Evolutionary conservation across 495 filamentous ascomycete genomes (phyloP).

Genomic region (Hyphodiscus hymeniophilus): DNA sequence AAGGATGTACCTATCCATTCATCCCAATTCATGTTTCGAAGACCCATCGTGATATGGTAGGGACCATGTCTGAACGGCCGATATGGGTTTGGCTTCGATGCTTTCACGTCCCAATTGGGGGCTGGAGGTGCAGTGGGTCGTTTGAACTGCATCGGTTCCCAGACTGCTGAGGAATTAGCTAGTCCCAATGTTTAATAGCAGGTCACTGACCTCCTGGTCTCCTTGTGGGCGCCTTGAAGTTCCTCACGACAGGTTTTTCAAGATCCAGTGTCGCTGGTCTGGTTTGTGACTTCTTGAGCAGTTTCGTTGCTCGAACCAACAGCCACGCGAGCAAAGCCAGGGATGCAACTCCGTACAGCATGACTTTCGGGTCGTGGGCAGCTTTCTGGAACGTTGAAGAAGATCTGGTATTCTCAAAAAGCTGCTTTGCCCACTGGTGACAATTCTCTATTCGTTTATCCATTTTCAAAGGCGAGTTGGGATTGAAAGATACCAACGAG

Average conservation of each 20-base stretch:
- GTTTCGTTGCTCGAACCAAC: slow-evolving; percentile 5
- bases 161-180: slow-evolving; percentile 41
- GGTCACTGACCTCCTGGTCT: slow-evolving; percentile 19
- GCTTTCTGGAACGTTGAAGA: slow-evolving; percentile 1
- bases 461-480: background rate
- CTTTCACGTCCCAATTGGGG: slow-evolving; percentile 59
- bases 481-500: too few species aligned
- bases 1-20: slow-evolving; percentile 63
- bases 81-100: slow-evolving; percentile 74
- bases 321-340: slow-evolving; percentile 7
- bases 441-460: slow-evolving; percentile 5
- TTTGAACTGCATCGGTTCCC: slow-evolving; percentile 62
- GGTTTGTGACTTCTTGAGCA: slow-evolving; percentile 9
- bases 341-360: slow-evolving; percentile 5
- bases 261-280: slow-evolving; percentile 17
- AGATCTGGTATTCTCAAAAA: slow-evolving; percentile 3
- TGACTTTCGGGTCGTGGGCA: slow-evolving; percentile 4
- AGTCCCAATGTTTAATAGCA: background rate
- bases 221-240: slow-evolving; percentile 17
- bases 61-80: slow-evolving; percentile 80
- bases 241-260: slow-evolving; percentile 14
- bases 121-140: slow-evolving; percentile 60
- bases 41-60: slow-evolving; percentile 72
- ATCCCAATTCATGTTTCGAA: slow-evolving; percentile 67
- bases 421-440: slow-evolving; percentile 7